These are phyloP conservation scores for Barnettozyma sucrosica DNA, from an alignment of 805 yeast genomes.

Conservation along the genomic window DNA sequence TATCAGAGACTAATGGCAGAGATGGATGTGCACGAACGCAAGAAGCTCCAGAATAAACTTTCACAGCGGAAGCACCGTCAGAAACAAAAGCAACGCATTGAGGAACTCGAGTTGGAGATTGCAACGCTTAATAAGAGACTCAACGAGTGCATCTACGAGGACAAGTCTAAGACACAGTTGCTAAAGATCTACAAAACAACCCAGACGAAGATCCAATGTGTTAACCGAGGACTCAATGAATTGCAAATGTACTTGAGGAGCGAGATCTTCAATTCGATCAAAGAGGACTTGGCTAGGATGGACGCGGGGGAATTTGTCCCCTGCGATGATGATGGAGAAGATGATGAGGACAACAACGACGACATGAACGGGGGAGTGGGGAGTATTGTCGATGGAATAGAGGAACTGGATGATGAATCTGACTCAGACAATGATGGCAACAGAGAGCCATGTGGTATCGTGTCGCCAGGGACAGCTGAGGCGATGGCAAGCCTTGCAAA, in stretches of 20 bases:
- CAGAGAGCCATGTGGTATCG: neutral
- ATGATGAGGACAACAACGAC: no score
- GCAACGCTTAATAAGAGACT: conserved; percentile 4
- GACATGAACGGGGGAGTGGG: neutral
- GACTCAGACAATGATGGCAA: conserved; percentile 1
- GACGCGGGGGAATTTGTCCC: neutral
- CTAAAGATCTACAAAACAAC: conserved; percentile 6
- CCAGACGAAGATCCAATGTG: conserved; percentile 1
- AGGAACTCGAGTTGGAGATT: conserved; percentile 10
- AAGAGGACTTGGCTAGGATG: neutral
- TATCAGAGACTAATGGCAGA: neutral
- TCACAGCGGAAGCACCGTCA: conserved; percentile 13
- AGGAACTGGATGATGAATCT: conserved; percentile 1
- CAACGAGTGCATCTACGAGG: conserved; percentile 9
- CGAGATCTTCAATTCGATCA: conserved; percentile 4
- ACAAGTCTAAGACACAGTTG: conserved; percentile 7
- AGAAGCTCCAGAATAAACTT: conserved; percentile 12
- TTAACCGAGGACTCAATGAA: conserved; percentile 3
- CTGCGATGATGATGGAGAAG: neutral
- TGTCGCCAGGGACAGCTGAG: neutral
- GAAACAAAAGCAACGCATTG: conserved; percentile 13
- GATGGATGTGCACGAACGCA: conserved; percentile 10
- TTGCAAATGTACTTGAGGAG: conserved; percentile 5
- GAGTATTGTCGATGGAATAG: neutral
- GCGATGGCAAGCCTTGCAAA: neutral